Base-by-base conservation (phyloP, 2,329 filamentous ascomycete species). In the Nannizzia gypsea region DNA sequence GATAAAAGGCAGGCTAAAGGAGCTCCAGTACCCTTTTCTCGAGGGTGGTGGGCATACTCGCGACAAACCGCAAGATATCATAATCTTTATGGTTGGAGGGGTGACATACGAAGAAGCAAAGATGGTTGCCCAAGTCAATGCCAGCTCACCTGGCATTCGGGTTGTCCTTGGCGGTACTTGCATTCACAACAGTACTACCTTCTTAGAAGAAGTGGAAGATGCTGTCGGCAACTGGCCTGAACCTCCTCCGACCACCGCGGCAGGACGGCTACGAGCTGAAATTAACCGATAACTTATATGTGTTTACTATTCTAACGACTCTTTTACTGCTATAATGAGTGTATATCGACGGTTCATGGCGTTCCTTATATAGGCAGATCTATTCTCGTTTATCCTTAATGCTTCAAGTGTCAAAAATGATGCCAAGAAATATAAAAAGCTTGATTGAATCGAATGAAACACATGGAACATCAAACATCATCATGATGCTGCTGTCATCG, bases 91-190 rank as follows among this genome's bases (percentile, higher is more conserved):
- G 69, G 80, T 96, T 24, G 93, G 93, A 4, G 93, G 93, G 2
- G 85, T 87, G 17, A 99, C 93, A 0, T 99, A 96, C 69, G 93
- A 99, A 72, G 93, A 99, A 73, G 91, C 93, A 4, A 96, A 96
- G 77, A 90, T 90, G 80, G 84, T 97, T 42, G 90, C 93, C n/a
- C 85, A 91, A 66, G 85, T 99, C 61, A 99, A 99, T 74, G 90
- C 90, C 17, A 89, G 87, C 60, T 88, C 88, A 9, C 91, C 91
- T 0, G 93, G 93, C 0, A 81, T 97, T 8, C 83, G 93, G 59
- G 86, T 99, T 3, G 90, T 97, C 9, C 77, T 99, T 4, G 91
- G 90, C 8, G 91, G 90, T 2, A 97, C 93, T 0, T 84, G 83
- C 5, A 81, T 99, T 65, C 89, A 96, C 68, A 99, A 96, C 69